Evolutionary conservation across 2,329 filamentous ascomycete genomes (phyloP), one percentile per base, ranked within the genome.

Genomic region (Ophiostoma ips): DNA sequence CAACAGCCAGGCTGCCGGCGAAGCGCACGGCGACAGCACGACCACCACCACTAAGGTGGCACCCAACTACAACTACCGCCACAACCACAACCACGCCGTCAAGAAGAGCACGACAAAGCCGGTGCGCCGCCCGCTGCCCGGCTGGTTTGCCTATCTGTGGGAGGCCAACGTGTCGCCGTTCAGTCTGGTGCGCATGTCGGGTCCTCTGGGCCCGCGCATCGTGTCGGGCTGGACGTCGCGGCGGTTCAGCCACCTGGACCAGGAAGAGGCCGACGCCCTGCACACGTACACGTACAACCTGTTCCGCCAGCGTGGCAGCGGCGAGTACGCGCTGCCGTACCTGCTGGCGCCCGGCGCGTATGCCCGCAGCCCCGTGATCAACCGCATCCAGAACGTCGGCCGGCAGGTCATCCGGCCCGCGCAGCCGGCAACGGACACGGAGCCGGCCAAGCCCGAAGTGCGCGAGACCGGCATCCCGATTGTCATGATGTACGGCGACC

Each of bases 91-190:
- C 37, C 48, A 55, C 45, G 49, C 46, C n/a, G 36, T 33, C n/a
- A 51, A 50, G 13, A 24, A 45, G 7, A 13, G 34, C 16, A 12
- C 44, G 28, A 57, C 18, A 50, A 50, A 58, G 58, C 57, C 55
- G 1, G 55, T 57, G 36, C 52, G 69, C 57, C 67, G 77, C 13
- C 83, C 81, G 2, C 65, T 92, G 3, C 87, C 89, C 0, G 81
- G 83, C 64, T 95, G 90, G 89, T 71, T 96, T 18, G 81, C 82
- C 50, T 95, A 89, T 68, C 77, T 98, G 5, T 98, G 92, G 92
- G 92, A 98, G 57, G 85, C 88, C 58, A 98, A 98, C 62, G 79
- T 96, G 55, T 95, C 89, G 0, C 92, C 92, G 7, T 98, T 98
- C 65, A 90, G 83, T 56, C 71, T 98, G 46, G 79, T 98, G 13